These are phyloP conservation scores for Linnemannia zychae DNA, from an alignment of 192 early-diverging fungal genomes.

Conservation along the genomic window DNA sequence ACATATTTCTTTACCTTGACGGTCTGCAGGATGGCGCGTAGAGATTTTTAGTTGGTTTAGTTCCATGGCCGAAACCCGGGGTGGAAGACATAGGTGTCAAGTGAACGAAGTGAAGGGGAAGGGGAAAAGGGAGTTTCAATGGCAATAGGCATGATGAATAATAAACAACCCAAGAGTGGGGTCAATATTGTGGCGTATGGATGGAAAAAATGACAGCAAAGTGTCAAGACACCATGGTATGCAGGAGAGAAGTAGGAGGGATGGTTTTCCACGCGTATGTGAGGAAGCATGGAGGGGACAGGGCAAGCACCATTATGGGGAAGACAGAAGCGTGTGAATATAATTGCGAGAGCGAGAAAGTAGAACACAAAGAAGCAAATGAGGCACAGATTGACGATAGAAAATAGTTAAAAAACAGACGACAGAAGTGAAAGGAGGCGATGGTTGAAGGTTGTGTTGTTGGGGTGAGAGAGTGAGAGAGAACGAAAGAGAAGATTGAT, in stretches of 20 bases:
- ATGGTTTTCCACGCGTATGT: neutral
- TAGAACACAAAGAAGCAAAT: neutral
- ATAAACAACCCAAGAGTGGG: neutral
- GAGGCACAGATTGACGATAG: too few species aligned
- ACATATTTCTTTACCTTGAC: neutral
- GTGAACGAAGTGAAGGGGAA: neutral
- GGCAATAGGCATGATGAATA: neutral
- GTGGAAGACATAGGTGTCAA: neutral
- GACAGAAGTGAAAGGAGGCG: neutral
- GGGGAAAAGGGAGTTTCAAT: neutral
- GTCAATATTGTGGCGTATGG: neutral
- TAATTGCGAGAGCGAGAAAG: neutral
- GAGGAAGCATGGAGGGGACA: neutral
- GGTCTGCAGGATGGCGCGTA: neutral
- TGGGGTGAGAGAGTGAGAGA: neutral
- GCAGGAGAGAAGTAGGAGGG: neutral
- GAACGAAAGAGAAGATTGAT: neutral
- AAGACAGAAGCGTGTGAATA: neutral
- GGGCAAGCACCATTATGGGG: neutral
- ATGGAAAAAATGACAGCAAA: neutral
- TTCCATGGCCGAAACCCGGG: neutral
- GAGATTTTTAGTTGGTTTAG: neutral
- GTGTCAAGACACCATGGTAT: neutral
- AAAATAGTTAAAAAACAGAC: too few species aligned
- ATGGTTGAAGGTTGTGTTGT: neutral